These are phyloP conservation scores for Tritrichomonas musculus DNA, from an alignment of 208 protist species.

Conservation along the genomic window DNA sequence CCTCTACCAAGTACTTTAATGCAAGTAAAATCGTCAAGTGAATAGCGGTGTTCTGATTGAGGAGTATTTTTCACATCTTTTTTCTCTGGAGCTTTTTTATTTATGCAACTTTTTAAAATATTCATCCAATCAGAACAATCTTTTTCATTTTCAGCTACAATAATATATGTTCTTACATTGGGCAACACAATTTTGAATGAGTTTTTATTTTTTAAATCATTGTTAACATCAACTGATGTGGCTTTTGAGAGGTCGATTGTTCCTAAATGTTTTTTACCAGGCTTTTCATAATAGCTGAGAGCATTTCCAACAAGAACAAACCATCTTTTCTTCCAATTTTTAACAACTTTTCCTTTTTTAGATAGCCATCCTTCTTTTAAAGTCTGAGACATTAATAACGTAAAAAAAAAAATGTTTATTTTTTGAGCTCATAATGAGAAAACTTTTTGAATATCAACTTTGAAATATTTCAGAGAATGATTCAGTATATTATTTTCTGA, in stretches of 20 bases:
- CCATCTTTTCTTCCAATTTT: constrained; percentile 39
- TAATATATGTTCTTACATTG: too few species aligned
- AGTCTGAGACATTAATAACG: not conserved
- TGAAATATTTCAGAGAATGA: too few species aligned
- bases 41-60: too few species aligned
- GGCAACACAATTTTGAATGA: not conserved
- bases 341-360: constrained; percentile 33
- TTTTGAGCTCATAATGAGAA: too few species aligned
- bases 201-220: not conserved
- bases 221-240: not conserved
- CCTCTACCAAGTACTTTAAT: not conserved
- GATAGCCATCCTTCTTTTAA: constrained; percentile 36
- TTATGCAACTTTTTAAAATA: too few species aligned
- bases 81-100: too few species aligned
- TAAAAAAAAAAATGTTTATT: not conserved
- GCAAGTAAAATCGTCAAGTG: not conserved
- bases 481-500: too few species aligned
- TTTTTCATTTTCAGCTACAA: too few species aligned
- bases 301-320: constrained; percentile 19
- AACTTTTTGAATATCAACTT: too few species aligned
- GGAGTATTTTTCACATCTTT: too few species aligned
- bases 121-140: too few species aligned
- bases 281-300: constrained; percentile 5
- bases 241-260: not conserved
- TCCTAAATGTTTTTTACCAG: not conserved